phyloP scores from a whole-genome alignment of 2,329 filamentous ascomycete genomes.

The Hypoxylon sp. region DNA sequence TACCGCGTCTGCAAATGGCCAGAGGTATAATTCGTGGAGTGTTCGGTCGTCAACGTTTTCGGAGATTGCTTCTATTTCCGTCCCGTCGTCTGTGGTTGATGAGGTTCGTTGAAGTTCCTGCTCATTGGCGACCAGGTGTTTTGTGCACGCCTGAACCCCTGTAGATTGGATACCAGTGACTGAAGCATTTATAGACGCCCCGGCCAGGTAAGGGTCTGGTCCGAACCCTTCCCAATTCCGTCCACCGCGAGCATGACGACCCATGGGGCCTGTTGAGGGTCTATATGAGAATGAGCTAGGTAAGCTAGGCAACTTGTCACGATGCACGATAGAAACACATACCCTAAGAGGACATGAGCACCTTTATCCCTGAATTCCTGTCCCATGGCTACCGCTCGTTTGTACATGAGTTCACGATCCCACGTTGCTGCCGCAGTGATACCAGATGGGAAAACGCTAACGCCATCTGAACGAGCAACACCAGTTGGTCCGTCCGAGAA shows the following conservation, averaged over 20 bases:
- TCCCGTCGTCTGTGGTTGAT: conserved; percentile 54
- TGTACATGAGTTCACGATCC: conserved; percentile 83
- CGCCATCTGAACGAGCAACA: conserved; percentile 79
- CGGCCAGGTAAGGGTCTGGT: conserved; percentile 82
- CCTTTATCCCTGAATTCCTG: conserved; percentile 72
- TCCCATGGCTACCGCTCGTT: conserved; percentile 76
- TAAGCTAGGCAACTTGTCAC: background rate
- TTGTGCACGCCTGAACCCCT: conserved; percentile 63
- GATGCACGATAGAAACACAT: background rate
- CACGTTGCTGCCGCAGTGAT: conserved; percentile 87
- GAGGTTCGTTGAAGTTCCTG: conserved; percentile 67
- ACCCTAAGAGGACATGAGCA: conserved; percentile 75
- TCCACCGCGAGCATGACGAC: conserved; percentile 83
- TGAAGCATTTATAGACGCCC: conserved; percentile 76
- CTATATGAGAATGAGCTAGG: background rate
- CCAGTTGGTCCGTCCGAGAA: conserved; percentile 86
- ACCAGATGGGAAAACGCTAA: conserved; percentile 83
- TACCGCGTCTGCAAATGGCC: background rate
- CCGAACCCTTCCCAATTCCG: conserved; percentile 92
- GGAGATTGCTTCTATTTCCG: background rate
- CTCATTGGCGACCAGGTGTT: conserved; percentile 62
- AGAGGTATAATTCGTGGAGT: background rate
- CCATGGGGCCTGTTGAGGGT: conserved; percentile 81
- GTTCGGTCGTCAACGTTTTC: background rate
- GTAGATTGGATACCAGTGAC: conserved; percentile 70